Evolutionary conservation across 1,139 yeast genomes (phyloP).

Genomic region (Zygotorulaspora mrakii): DNA sequence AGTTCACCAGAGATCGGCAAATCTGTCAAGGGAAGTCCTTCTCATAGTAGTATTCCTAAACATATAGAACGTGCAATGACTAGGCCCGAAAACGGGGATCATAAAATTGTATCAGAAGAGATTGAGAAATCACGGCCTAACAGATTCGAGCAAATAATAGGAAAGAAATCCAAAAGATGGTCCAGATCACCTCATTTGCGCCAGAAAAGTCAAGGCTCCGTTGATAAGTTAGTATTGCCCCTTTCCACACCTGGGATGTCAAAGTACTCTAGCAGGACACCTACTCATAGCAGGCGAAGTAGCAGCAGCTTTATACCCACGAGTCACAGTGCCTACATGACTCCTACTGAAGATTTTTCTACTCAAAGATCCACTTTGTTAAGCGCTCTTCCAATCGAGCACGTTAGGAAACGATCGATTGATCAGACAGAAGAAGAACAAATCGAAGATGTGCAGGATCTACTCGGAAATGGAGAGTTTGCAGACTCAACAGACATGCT

Average conservation of each 20-base stretch:
- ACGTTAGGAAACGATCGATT: conserved; percentile 10
- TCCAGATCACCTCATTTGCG: conserved; percentile 22
- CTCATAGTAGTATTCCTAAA: conserved; percentile 5
- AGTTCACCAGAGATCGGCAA: conserved; percentile 10
- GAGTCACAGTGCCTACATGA: conserved; percentile 7
- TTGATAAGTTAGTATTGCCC: conserved; percentile 10
- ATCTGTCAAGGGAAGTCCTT: conserved; percentile 6
- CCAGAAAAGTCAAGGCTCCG: conserved; percentile 12
- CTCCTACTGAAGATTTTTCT: conserved; percentile 5
- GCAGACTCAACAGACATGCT: conserved; percentile 7
- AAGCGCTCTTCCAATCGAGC: conserved; percentile 13
- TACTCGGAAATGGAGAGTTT: conserved; percentile 1
- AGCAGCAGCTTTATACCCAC: conserved; percentile 8
- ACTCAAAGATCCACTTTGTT: conserved; percentile 8
- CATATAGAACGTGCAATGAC: conserved; percentile 7
- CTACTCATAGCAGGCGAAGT: conserved; percentile 10
- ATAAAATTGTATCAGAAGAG: conserved; percentile 12
- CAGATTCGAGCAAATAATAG: conserved; percentile 24
- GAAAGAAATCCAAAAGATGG: conserved; percentile 23
- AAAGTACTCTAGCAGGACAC: not conserved
- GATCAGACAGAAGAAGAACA: conserved; percentile 14
- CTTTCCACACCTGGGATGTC: conserved; percentile 6
- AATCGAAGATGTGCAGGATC: conserved; percentile 14
- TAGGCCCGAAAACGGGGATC: conserved; percentile 7
- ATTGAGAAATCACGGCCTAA: conserved; percentile 16